Evolutionary conservation across 2,329 filamentous ascomycete genomes (phyloP), one percentile per base, ranked within the genome.

Genomic region (Hypoxylon sp.): DNA sequence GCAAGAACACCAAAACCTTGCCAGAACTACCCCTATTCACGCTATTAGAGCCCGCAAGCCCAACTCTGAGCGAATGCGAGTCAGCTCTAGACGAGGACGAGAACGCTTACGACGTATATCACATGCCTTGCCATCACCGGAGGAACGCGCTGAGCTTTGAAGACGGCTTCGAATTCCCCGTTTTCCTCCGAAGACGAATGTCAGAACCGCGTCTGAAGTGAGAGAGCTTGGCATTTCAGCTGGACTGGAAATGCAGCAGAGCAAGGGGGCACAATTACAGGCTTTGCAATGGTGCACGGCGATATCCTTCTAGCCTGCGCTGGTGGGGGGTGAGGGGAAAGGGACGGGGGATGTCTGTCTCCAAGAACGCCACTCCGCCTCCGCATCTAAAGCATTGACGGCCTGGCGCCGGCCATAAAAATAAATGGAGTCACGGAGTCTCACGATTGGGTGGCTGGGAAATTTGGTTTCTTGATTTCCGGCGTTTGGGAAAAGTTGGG

Each of bases 11-110:
- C 44, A 60, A 11, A 17, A 42, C 30, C 25, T 20, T 48, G 11
- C 42, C 58, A 31, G 49, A 61, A 30, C 3, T 46, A 11, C 61
- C 57, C 20, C 31, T 56, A 44, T 67, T 57, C 50, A 25, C 60
- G 6, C 54, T 69, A 22, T 58, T 69, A 13, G 58, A 70, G 14
- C 31, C 51, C 54, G 67, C 61, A 17, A 72, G 69, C 25, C 66
- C 66, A 31, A 60, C 64, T 22, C 13, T 63, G 22, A 72, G 69
- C 61, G 66, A 72, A 27, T 68, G 66, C 67, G 69, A 72, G 20
- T 70, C 66, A 13, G 69, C 69, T 7, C 27, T 72, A 2, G 69
- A 72, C 61, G 69, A 72, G 57, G 67, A 72, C 14, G 69, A 72
- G 7, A 37, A 50, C 27, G 69, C 58, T 31, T 72, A 66, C 64